Conservation (phyloP, 148 eudicot species). For the Cornus suecica region DNA sequence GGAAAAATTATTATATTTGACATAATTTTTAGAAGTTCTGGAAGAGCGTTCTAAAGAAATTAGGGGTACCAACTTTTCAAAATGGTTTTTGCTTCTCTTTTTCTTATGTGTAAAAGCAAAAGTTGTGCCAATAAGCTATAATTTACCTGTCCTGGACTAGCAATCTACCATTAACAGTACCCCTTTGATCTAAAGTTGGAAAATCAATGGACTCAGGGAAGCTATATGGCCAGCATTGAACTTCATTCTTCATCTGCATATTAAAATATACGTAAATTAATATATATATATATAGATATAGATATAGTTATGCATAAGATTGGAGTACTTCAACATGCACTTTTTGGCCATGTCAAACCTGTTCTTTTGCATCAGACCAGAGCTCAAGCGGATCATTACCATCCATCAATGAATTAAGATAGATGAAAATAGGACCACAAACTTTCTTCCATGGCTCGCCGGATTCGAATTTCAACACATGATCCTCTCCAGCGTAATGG, state of each 20-base stretch:
- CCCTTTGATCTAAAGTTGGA: constrained; percentile 46
- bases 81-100: too few species aligned
- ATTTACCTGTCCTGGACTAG: constrained; percentile 65
- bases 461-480: constrained; percentile 43
- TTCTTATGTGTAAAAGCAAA: too few species aligned
- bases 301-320: background rate
- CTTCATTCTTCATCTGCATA: constrained; percentile 59
- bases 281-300: background rate
- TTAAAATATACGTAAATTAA: background rate
- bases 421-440: constrained; percentile 76
- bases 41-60: too few species aligned
- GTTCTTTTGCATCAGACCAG: constrained; percentile 80
- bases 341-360: constrained; percentile 38
- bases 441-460: constrained; percentile 89
- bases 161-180: constrained; percentile 55
- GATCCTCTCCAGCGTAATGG: constrained; percentile 70
- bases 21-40: too few species aligned
- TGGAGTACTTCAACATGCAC: too few species aligned
- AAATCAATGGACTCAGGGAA: constrained; percentile 33
- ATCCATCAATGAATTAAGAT: constrained; percentile 49
- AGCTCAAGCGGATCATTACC: constrained; percentile 47
- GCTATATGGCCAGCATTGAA: constrained; percentile 67
- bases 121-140: background rate
- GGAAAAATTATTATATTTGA: too few species aligned
- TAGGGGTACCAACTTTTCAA: too few species aligned